Evolutionary conservation across 345 rosid genomes (phyloP).

Genomic region (Anastatica hierochuntica): DNA sequence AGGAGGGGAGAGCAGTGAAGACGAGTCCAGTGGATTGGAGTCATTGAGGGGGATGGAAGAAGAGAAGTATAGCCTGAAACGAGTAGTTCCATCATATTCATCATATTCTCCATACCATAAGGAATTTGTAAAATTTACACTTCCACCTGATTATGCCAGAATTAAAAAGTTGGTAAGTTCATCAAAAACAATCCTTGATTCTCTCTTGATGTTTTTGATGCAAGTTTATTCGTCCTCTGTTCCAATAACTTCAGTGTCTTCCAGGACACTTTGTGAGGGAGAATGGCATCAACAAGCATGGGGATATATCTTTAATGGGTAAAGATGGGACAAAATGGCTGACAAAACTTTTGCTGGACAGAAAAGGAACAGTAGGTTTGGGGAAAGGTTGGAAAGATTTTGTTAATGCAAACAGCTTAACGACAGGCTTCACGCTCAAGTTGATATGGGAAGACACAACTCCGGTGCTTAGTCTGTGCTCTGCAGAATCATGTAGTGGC

Average conservation of each 20-base stretch:
- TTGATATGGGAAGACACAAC: not conserved
- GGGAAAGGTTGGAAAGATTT: not conserved
- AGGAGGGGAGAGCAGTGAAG: too few relatives aligned
- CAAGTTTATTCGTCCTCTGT: too few relatives aligned
- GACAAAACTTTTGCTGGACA: not conserved
- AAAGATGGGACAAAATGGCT: not conserved
- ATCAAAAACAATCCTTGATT: too few relatives aligned
- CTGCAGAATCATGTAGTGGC: not conserved
- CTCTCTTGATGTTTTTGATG: too few relatives aligned
- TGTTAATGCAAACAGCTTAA: not conserved
- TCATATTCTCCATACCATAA: not conserved
- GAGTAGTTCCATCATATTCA: not conserved
- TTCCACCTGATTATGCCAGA: not conserved
- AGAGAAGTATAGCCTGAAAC: not conserved
- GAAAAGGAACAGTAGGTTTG: not conserved
- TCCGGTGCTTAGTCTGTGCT: not conserved
- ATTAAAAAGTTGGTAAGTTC: too few relatives aligned
- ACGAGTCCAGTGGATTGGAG: too few relatives aligned
- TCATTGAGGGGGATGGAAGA: not conserved
- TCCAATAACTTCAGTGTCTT: not conserved
- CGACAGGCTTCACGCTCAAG: not conserved
- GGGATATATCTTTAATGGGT: not conserved
- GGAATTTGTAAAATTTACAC: not conserved
- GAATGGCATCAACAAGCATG: not conserved
- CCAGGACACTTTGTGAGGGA: not conserved